Conservation (phyloP, 2,329 filamentous ascomycete genomes). For the Tolypocladium nubicola region DNA sequence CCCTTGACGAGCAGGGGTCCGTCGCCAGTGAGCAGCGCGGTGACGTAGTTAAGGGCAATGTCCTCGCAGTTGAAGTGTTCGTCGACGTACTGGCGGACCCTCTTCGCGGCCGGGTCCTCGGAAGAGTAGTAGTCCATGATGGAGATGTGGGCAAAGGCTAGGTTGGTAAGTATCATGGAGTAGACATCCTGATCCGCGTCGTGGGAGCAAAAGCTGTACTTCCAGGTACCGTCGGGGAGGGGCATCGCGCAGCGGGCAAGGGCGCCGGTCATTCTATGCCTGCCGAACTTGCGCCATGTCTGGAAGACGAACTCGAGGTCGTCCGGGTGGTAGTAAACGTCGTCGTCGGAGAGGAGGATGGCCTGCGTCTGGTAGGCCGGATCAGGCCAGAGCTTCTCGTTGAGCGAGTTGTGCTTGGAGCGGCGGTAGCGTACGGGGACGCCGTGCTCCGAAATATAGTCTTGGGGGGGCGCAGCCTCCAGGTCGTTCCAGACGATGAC, state of each 20-base stretch:
- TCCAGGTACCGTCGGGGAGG: constrained; percentile 15
- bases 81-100: constrained; percentile 25
- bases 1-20: constrained; percentile 25
- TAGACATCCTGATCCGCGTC: constrained; percentile 17
- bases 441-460: constrained; percentile 17
- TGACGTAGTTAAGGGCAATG: constrained; percentile 26
- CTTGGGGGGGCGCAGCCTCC: constrained; percentile 15
- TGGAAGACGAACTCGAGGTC: constrained; percentile 30
- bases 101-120: constrained; percentile 15
- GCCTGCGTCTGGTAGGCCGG: constrained; percentile 25
- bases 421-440: constrained; percentile 23
- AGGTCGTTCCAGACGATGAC: constrained; percentile 27
- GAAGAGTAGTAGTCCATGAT: constrained; percentile 28
- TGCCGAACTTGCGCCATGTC: constrained; percentile 27
- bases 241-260: constrained; percentile 22
- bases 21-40: constrained; percentile 20
- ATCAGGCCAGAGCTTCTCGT: constrained; percentile 26
- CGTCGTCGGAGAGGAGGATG: constrained; percentile 28
- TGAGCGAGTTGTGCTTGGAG: constrained; percentile 22
- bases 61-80: constrained; percentile 29
- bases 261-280: constrained; percentile 21
- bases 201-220: constrained; percentile 21
- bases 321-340: constrained; percentile 26
- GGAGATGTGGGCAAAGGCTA: constrained; percentile 25
- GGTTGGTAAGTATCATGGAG: constrained; percentile 25